Evolutionary conservation across 2,329 filamentous ascomycete genomes (phyloP), one percentile per base, ranked within the genome.

Genomic region (Aspergillus sp.): DNA sequence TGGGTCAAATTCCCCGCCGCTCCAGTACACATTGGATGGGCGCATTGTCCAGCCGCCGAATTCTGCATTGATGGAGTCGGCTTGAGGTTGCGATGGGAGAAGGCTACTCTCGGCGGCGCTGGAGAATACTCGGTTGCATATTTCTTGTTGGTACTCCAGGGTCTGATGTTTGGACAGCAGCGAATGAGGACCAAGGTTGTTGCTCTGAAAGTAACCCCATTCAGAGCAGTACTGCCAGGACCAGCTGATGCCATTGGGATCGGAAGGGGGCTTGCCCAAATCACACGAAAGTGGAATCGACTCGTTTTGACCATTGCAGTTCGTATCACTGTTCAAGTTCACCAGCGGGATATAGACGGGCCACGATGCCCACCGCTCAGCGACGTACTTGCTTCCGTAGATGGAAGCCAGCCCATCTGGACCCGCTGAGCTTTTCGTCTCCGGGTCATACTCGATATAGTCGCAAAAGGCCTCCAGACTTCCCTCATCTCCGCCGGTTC

Each of bases 161-260:
- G 66, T 68, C 50, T 75, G 71, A 51, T 69, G 76, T 30, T 64
- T 67, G 11, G 72, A 75, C 27, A 74, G 59, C 7, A 79, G 58
- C 31, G 73, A 67, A 44, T 72, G 66, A 12, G 61, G 54, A n/a
- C 73, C 73, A 1, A 70, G 55, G 50, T 78, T 78, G 30, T 71
- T 67, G 40, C 64, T 65, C 53, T 75, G 72, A 53, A 70, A 73
- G 57, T 65, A 77, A 7, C 75, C 76, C 69, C 70, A 77, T 53
- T 78, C 67, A 2, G 69, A 74, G 57, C 76, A 79, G 53, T 71
- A 74, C 51, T 78, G 74, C 72, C 73, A 77, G 1, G 61, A 68
- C 73, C 73, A 77, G 39, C 60, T 58, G 47, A 76, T 72, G 2
- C 46, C 51, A 6, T 62, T 50, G 0, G 72, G 63, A 6, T 70